Percentiles rank a stretch among this genome's conserved stretches.
Conservation (phyloP, 2,329 filamentous ascomycete genomes). For the Venturia asperata region DNA sequence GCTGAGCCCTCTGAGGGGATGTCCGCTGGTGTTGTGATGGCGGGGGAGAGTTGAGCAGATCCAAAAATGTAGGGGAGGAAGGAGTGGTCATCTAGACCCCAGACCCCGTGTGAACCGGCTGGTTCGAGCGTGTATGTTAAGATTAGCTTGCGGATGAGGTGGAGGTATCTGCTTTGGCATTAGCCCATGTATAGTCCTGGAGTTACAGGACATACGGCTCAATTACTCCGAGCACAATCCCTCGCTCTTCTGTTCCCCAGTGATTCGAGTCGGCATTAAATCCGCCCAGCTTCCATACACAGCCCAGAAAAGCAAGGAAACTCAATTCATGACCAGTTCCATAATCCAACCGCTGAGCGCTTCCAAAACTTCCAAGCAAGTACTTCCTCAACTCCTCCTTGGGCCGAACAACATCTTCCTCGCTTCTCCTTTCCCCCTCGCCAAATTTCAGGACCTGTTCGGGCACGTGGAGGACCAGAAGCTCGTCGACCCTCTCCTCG, state of each 20-base stretch:
- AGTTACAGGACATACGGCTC: conserved; percentile 58
- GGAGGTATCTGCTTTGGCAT: conserved; percentile 57
- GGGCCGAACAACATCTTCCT: conserved; percentile 38
- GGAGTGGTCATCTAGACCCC: conserved; percentile 96
- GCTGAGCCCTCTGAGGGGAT: conserved; percentile 77
- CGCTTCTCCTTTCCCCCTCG: conserved; percentile 25
- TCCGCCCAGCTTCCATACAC: conserved; percentile 81
- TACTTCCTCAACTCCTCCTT: conserved; percentile 68
- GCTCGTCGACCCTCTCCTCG: conserved; percentile 48
- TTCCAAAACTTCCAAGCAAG: conserved; percentile 80
- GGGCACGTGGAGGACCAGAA: conserved; percentile 54
- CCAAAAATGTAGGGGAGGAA: conserved; percentile 94
- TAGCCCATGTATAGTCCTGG: background rate
- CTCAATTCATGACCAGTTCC: conserved; percentile 94
- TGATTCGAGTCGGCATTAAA: conserved; percentile 43
- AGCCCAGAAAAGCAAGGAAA: conserved; percentile 84
- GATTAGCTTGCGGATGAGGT: conserved; percentile 74
- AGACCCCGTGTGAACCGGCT: conserved; percentile 92
- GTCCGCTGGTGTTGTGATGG: conserved; percentile 45
- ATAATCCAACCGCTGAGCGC: conserved; percentile 82
- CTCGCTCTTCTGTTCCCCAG: conserved; percentile 58
- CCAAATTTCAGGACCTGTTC: conserved; percentile 37
- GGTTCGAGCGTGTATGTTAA: conserved; percentile 89
- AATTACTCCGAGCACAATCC: conserved; percentile 73
- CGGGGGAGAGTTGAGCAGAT: conserved; percentile 75